Conservation (phyloP, 192 early-diverging fungal species). For the Mortierella antarctica region DNA sequence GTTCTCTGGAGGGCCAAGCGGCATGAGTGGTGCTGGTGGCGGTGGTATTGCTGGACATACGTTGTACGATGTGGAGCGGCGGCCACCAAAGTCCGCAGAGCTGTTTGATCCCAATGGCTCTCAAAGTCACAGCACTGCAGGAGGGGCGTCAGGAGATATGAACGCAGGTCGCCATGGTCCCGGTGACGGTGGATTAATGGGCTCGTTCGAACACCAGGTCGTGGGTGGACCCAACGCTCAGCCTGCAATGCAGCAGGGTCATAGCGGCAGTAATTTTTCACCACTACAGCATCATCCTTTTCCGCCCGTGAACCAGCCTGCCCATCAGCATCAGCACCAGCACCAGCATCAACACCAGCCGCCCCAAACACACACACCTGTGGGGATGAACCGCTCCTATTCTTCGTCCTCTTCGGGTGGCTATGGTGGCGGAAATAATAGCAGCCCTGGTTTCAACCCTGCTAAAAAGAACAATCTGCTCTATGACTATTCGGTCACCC, state of each 20-base stretch:
- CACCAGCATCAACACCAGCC: slow-evolving; percentile 14
- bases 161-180: slow-evolving; percentile 6
- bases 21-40: slow-evolving; percentile 14
- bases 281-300: neutral
- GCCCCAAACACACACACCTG: slow-evolving; percentile 10
- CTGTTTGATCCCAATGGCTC: slow-evolving; percentile 45
- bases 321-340: slow-evolving; percentile 8
- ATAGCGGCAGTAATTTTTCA: slow-evolving; percentile 7
- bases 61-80: slow-evolving; percentile 40
- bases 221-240: neutral
- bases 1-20: neutral
- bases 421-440: slow-evolving; percentile 23
- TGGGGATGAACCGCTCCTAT: slow-evolving; percentile 41
- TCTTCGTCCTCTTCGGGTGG: slow-evolving; percentile 41
- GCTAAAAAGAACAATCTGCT: slow-evolving; percentile 39
- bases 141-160: too few relatives aligned
- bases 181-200: slow-evolving; percentile 3
- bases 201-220: too few relatives aligned
- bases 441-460: slow-evolving; percentile 10
- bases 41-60: slow-evolving; percentile 6
- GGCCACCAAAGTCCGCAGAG: slow-evolving; percentile 46
- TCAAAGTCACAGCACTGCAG: neutral
- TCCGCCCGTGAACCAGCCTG: neutral
- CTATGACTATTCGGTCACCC: slow-evolving; percentile 29
- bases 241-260: slow-evolving; percentile 3